Evolutionary conservation across 257 asterid genomes (phyloP).

Genomic region (Gentiana macrophylla): DNA sequence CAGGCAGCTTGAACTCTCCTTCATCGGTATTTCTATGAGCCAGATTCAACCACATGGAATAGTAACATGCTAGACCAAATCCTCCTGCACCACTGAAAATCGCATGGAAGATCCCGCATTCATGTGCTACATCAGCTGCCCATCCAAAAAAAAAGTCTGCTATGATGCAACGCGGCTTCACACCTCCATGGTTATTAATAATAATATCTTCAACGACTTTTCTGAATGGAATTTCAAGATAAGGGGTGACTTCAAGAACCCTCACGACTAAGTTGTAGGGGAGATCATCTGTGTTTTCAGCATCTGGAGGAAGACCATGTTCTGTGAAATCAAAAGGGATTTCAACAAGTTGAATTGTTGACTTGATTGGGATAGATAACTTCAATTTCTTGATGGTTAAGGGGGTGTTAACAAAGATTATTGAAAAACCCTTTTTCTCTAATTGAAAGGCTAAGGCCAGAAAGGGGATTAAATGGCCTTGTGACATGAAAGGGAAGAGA

Average conservation of each 20-base stretch:
- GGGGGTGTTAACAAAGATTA: slow-evolving; percentile 26
- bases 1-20: slow-evolving; percentile 45
- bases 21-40: slow-evolving; percentile 28
- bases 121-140: slow-evolving; percentile 42
- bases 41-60: slow-evolving; percentile 45
- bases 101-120: slow-evolving; percentile 38
- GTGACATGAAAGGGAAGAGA: slow-evolving; percentile 29
- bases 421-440: slow-evolving; percentile 15
- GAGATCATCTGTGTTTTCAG: slow-evolving; percentile 36
- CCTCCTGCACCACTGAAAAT: slow-evolving; percentile 41
- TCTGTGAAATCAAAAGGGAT: slow-evolving; percentile 43
- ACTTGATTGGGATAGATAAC: slow-evolving; percentile 12
- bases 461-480: slow-evolving; percentile 25
- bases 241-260: slow-evolving; percentile 26
- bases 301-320: slow-evolving; percentile 40
- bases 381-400: slow-evolving; percentile 40
- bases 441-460: slow-evolving; percentile 19
- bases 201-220: slow-evolving; percentile 16
- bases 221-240: slow-evolving; percentile 26
- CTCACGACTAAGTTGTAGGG: slow-evolving; percentile 27
- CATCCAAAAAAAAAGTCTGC: slow-evolving; percentile 48
- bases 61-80: slow-evolving; percentile 53
- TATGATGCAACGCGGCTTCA: slow-evolving; percentile 36
- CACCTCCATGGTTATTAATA: slow-evolving; percentile 8
- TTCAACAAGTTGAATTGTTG: slow-evolving; percentile 27